These are phyloP conservation scores for Raffaelea albimanens DNA, from an alignment of 2,329 filamentous ascomycete genomes.

Conservation along the genomic window DNA sequence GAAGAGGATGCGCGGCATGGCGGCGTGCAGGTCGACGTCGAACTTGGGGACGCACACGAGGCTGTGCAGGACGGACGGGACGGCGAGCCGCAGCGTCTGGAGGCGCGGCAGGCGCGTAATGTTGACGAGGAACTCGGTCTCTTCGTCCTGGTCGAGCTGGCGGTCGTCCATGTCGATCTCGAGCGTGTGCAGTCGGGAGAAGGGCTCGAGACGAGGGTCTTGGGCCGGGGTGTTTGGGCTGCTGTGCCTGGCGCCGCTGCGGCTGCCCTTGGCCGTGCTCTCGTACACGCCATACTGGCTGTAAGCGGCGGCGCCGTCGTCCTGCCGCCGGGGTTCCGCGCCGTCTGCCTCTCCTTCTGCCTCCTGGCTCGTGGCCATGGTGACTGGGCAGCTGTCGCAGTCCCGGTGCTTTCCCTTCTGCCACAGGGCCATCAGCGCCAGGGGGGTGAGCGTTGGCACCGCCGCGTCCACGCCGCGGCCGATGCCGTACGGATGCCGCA, in stretches of 20 bases:
- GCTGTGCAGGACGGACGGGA: conserved; percentile 19
- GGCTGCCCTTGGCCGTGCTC: too few species aligned
- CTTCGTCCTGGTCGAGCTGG: conserved; percentile 18
- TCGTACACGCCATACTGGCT: too few species aligned
- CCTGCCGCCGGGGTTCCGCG: too few species aligned
- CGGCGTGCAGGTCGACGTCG: conserved; percentile 6
- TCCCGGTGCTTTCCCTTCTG: not conserved
- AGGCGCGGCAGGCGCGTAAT: conserved; percentile 29
- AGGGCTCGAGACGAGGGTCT: conserved; percentile 19
- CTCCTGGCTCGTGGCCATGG: not conserved
- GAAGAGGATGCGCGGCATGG: not conserved
- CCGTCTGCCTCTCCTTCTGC: not conserved
- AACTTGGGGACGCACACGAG: conserved; percentile 3
- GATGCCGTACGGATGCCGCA: conserved; percentile 26
- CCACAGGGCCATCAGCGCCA: conserved; percentile 1
- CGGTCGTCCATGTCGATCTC: conserved; percentile 36
- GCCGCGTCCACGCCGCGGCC: not conserved
- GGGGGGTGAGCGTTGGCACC: not conserved
- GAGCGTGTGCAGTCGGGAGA: conserved; percentile 29
- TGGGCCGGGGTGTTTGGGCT: too few species aligned
- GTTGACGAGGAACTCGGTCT: conserved; percentile 26
- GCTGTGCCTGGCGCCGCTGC: too few species aligned
- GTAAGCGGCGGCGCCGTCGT: too few species aligned
- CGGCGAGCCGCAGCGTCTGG: conserved; percentile 31
- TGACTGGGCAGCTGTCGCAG: not conserved